These are phyloP conservation scores for Erythrobasidium yunnanense DNA, from an alignment of 768 basidiomycete species.

Conservation along the genomic window DNA sequence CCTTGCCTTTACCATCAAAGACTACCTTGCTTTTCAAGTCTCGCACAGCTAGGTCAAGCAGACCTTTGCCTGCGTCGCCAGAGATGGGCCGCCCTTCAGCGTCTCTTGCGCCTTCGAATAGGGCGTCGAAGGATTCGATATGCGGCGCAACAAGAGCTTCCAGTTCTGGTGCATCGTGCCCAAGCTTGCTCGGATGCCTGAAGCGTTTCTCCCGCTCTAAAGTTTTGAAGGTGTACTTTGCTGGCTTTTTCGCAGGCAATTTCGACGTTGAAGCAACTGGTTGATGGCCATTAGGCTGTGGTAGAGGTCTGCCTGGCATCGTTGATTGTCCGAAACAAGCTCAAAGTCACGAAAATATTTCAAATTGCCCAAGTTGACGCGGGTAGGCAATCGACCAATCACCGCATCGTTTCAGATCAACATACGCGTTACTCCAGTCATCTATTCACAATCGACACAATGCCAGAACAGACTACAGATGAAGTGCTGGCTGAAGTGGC, in stretches of 20 bases:
- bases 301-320: neutral
- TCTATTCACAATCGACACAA: no score
- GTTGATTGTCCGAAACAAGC: neutral
- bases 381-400: neutral
- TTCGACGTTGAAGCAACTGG: neutral
- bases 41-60: slow-evolving; percentile 63
- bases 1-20: slow-evolving; percentile 64
- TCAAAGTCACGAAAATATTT: neutral
- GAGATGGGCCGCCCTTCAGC: slow-evolving; percentile 48
- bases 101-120: slow-evolving; percentile 62
- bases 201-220: slow-evolving; percentile 46
- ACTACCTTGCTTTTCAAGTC: slow-evolving; percentile 87
- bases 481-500: no score
- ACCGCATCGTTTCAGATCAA: no score
- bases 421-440: no score
- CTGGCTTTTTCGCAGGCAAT: neutral
- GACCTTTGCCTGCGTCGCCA: slow-evolving; percentile 60
- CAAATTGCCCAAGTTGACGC: neutral
- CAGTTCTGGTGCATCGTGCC: slow-evolving; percentile 63
- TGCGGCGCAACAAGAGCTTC: slow-evolving; percentile 90
- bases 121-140: slow-evolving; percentile 88
- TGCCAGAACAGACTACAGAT: no score
- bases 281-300: no score
- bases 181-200: slow-evolving; percentile 58
- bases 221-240: slow-evolving; percentile 31